A percentile compares a stretch with the other conserved stretches of the same genome.
Conservation (phyloP, 331 rosid species). For the Arachis monticola region DNA sequence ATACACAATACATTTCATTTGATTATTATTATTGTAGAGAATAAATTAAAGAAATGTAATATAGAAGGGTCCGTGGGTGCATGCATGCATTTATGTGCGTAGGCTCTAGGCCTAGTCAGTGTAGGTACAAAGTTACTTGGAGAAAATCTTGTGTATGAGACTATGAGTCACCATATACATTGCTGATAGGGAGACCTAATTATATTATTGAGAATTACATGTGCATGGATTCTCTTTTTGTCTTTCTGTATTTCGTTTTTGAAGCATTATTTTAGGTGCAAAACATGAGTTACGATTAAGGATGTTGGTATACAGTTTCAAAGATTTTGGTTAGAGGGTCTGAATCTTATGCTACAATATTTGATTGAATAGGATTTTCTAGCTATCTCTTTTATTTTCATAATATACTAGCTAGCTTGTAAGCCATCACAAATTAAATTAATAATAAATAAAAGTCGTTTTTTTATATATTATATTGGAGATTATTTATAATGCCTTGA, state of each 20-base stretch:
- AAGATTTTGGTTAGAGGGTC: background rate
- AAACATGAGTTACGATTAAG: background rate
- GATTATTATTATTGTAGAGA: background rate
- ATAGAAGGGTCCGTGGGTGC: background rate
- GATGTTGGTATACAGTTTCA: background rate
- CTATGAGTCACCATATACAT: background rate
- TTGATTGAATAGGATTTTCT: background rate
- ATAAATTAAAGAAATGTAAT: background rate
- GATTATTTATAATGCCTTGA: too few relatives aligned
- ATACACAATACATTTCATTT: background rate
- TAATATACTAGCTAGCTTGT: too few relatives aligned
- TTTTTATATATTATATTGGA: too few relatives aligned
- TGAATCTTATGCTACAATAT: background rate
- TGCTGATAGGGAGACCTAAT: background rate
- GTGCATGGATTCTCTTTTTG: conserved; percentile 20
- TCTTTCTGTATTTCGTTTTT: background rate
- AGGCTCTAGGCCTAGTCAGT: background rate
- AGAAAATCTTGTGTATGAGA: background rate
- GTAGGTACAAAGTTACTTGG: conserved; percentile 19
- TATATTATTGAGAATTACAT: background rate
- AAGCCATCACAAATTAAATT: background rate
- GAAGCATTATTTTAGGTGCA: background rate
- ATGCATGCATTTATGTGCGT: background rate
- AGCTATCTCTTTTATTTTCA: background rate
- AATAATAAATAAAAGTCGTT: too few relatives aligned